Evolutionary conservation across 2,329 filamentous ascomycete genomes (phyloP), one percentile per base, ranked within the genome.

Genomic region (Periconia digitata): DNA sequence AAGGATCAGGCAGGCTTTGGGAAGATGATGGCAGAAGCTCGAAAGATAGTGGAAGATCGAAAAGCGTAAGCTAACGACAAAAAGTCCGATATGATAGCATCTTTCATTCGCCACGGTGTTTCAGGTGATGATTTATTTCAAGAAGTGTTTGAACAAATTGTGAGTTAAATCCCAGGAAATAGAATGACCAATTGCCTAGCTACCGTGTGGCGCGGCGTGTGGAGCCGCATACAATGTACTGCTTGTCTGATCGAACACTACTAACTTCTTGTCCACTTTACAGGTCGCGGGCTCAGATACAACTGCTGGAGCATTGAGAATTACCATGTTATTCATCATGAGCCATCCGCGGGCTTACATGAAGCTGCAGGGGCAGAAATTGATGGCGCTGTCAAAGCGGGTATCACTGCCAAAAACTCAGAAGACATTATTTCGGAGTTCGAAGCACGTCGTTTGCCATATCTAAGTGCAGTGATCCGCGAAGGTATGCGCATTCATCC

Each of bases 241-340:
- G n/a, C n/a, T n/a, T n/a, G n/a, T n/a, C n/a, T n/a, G n/a, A n/a
- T n/a, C n/a, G n/a, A n/a, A n/a, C n/a, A n/a, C n/a, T n/a, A n/a
- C n/a, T n/a, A n/a, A n/a, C n/a, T n/a, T n/a, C n/a, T n/a, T n/a
- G n/a, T n/a, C n/a, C n/a, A n/a, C n/a, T n/a, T n/a, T n/a, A n/a
- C n/a, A n/a, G n/a, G n/a, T 81, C 5, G 81, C 81, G 4, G 82
- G 82, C 3, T 80, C 79, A 0, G 82, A 85, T 50, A 83, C 80
- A 1, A 82, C 80, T 0, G 79, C 82, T 0, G 80, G 79, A 0
- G 75, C 75, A 2, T 74, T 85, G 8, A 76, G 82, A 2, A 71
- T 76, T 32, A 80, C 76, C 1, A 53, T 84, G 46, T 72, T 84
- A 18, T 74, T 80, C 58, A 61, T 84, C 46, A 74, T 78, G 18